Conservation (phyloP, 805 yeast genomes). For the Saturnispora kantuleensis region DNA sequence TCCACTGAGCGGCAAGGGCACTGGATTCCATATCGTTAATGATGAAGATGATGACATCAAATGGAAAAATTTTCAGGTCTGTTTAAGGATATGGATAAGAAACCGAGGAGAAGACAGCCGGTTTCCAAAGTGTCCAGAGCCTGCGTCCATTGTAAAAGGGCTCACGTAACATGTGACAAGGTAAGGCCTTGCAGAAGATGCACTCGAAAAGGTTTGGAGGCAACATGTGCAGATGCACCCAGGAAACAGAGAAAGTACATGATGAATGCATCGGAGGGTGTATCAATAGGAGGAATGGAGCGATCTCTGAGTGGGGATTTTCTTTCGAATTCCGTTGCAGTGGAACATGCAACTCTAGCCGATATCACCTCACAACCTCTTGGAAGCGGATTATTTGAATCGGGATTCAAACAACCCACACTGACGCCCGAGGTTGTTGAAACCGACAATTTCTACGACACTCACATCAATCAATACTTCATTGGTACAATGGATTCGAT, state of each 20-base stretch:
- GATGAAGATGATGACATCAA: background rate
- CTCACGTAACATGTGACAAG: slow-evolving; percentile 88
- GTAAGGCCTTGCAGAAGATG: slow-evolving; percentile 61
- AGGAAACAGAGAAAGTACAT: slow-evolving; percentile 78
- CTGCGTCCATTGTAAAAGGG: slow-evolving; percentile 81
- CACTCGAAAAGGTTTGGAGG: slow-evolving; percentile 52
- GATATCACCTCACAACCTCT: background rate
- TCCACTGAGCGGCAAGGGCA: slow-evolving; percentile 74
- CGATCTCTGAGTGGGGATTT: slow-evolving; percentile 15
- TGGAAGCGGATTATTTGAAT: slow-evolving; percentile 1
- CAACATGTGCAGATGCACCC: slow-evolving; percentile 80
- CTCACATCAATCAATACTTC: slow-evolving; percentile 56
- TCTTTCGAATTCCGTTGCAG: background rate
- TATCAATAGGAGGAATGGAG: background rate
- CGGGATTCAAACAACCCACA: slow-evolving; percentile 2
- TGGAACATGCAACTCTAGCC: background rate
- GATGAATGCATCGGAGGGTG: slow-evolving; percentile 40
- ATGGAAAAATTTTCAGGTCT: background rate
- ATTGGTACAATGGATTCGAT: slow-evolving; percentile 38
- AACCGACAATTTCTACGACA: slow-evolving; percentile 39
- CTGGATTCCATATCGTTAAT: slow-evolving; percentile 22
- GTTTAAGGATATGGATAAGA: background rate
- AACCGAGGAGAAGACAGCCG: slow-evolving; percentile 25
- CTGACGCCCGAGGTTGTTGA: background rate
- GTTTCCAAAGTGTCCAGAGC: slow-evolving; percentile 71